These are phyloP conservation scores for Paramyrothecium sp. DNA, from an alignment of 2,329 filamentous ascomycete genomes.

Conservation along the genomic window DNA sequence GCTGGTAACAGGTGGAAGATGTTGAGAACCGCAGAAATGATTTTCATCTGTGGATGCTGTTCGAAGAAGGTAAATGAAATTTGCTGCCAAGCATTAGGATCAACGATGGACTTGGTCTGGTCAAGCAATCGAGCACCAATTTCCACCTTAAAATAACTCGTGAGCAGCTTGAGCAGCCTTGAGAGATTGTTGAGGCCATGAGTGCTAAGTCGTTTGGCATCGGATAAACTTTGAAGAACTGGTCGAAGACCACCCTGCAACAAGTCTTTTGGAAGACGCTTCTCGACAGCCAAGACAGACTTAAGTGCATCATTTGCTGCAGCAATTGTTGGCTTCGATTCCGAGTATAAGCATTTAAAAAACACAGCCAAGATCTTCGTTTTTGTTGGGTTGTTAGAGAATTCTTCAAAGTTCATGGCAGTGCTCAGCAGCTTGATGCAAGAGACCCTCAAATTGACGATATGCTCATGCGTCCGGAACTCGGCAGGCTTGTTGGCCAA, in stretches of 20 bases:
- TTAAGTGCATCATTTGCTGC: slow-evolving; percentile 90
- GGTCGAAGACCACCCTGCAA: slow-evolving; percentile 91
- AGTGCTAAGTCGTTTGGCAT: slow-evolving; percentile 84
- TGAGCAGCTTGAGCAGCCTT: slow-evolving; percentile 83
- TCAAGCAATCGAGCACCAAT: slow-evolving; percentile 92
- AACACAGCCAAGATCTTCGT: slow-evolving; percentile 87
- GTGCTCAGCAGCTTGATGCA: slow-evolving; percentile 92
- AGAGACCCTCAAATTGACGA: slow-evolving; percentile 86
- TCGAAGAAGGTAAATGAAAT: slow-evolving; percentile 95
- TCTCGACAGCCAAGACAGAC: slow-evolving; percentile 81
- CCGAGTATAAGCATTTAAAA: slow-evolving; percentile 95
- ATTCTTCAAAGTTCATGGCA: slow-evolving; percentile 90
- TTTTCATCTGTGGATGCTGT: slow-evolving; percentile 88
- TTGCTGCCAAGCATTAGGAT: slow-evolving; percentile 76
- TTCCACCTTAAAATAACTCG: slow-evolving; percentile 98
- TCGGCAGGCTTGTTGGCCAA: slow-evolving; percentile 90
- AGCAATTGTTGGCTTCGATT: slow-evolving; percentile 87
- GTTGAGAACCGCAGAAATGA: slow-evolving; percentile 91
- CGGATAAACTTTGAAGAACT: slow-evolving; percentile 94
- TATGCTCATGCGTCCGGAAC: slow-evolving; percentile 92
- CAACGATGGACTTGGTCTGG: slow-evolving; percentile 88
- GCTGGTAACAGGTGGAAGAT: slow-evolving; percentile 95
- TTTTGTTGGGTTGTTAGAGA: slow-evolving; percentile 68
- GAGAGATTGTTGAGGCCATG: slow-evolving; percentile 90
- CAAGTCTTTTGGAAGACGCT: slow-evolving; percentile 91